These are phyloP conservation scores for Aspergillus sp. DNA, from an alignment of 2,329 filamentous ascomycete genomes.

Conservation along the genomic window DNA sequence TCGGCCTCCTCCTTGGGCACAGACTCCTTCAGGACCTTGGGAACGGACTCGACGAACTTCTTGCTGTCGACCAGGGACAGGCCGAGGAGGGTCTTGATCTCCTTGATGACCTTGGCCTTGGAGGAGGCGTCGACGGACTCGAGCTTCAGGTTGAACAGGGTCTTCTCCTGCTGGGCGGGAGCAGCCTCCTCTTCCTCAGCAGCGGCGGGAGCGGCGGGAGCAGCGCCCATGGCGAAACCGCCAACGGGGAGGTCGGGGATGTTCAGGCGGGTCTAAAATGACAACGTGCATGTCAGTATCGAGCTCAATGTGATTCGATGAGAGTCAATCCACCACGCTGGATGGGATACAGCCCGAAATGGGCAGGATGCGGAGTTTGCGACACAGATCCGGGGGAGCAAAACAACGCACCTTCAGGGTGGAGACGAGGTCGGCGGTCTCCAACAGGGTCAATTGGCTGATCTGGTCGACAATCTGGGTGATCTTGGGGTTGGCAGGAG, in stretches of 20 bases:
- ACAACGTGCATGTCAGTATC: slow-evolving; percentile 2
- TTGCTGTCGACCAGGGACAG: slow-evolving; percentile 98
- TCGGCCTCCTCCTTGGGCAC: slow-evolving; percentile 98
- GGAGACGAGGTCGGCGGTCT: slow-evolving; percentile 94
- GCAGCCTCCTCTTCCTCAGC: slow-evolving; percentile 82
- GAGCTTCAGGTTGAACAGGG: slow-evolving; percentile 94
- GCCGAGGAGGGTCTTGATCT: slow-evolving; percentile 94
- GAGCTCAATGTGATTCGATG: not conserved
- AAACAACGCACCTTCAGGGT: slow-evolving; percentile 76
- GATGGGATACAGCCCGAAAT: not conserved
- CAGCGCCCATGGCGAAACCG: slow-evolving; percentile 74
- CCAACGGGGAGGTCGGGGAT: slow-evolving; percentile 97
- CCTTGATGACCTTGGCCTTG: slow-evolving; percentile 99
- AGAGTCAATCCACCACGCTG: not conserved
- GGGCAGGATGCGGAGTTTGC: not conserved
- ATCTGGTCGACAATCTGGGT: slow-evolving; percentile 95
- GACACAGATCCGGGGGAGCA: not conserved
- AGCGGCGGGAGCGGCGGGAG: slow-evolving; percentile 61
- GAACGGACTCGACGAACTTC: slow-evolving; percentile 98
- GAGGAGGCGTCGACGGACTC: slow-evolving; percentile 80
- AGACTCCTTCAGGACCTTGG: slow-evolving; percentile 98
- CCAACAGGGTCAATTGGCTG: slow-evolving; percentile 93
- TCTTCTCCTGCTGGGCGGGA: slow-evolving; percentile 88
- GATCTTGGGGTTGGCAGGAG: slow-evolving; percentile 82
- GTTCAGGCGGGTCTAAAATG: slow-evolving; percentile 78